These are phyloP conservation scores for Chytriomyces confervae DNA, from an alignment of 192 early-diverging fungal genomes.

Conservation along the genomic window DNA sequence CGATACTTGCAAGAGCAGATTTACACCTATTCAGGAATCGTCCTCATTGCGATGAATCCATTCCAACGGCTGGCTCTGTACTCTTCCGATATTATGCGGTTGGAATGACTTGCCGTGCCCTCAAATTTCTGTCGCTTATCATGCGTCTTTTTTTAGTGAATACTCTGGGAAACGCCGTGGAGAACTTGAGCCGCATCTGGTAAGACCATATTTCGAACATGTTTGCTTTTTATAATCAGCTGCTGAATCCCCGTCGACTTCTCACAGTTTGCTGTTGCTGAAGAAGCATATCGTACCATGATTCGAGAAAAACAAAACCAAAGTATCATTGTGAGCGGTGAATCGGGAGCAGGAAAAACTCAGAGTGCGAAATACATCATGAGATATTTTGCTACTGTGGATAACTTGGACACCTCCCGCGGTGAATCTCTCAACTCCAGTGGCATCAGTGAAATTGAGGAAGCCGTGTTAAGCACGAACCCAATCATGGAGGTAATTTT, in stretches of 20 bases:
- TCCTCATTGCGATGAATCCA: slow-evolving; percentile 97
- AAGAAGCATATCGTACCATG: slow-evolving; percentile 98
- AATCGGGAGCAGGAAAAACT: slow-evolving; percentile 95
- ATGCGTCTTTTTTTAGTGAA: slow-evolving; percentile 46
- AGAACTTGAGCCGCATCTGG: slow-evolving; percentile 94
- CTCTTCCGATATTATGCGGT: slow-evolving; percentile 80
- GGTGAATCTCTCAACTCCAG: background rate
- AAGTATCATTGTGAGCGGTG: slow-evolving; percentile 97
- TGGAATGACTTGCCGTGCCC: background rate
- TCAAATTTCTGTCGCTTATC: background rate
- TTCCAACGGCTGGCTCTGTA: slow-evolving; percentile 87
- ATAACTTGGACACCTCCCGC: slow-evolving; percentile 43
- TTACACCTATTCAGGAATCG: slow-evolving; percentile 99
- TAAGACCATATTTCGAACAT: slow-evolving; percentile 16
- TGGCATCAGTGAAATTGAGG: slow-evolving; percentile 57
- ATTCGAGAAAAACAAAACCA: slow-evolving; percentile 92
- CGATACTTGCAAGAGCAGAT: slow-evolving; percentile 94
- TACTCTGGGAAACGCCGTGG: slow-evolving; percentile 93
- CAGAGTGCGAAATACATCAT: slow-evolving; percentile 97
- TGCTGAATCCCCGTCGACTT: background rate
- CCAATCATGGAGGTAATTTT: slow-evolving; percentile 92
- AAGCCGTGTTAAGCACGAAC: slow-evolving; percentile 84
- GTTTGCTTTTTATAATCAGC: background rate
- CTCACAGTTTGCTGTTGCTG: slow-evolving; percentile 90
- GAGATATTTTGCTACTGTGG: slow-evolving; percentile 87